Conservation (phyloP, 768 basidiomycete genomes). For the Clathrus columnatus region DNA sequence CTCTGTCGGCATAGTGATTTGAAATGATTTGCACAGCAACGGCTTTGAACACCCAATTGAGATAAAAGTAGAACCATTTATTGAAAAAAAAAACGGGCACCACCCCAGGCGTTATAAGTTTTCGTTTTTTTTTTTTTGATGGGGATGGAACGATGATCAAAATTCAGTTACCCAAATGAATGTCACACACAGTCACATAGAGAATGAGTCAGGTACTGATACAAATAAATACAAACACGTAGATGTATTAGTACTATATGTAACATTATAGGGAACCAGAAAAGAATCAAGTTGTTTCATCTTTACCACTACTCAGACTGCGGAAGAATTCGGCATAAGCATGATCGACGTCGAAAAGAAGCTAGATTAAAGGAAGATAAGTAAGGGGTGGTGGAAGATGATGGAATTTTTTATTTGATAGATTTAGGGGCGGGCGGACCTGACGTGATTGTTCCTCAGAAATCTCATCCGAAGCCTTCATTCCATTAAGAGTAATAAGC, state of each 20-base stretch:
- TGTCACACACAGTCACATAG: too few species aligned
- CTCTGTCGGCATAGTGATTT: neutral
- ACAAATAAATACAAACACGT: too few species aligned
- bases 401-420: neutral
- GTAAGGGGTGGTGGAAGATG: neutral
- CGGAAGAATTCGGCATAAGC: slow-evolving; percentile 92
- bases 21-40: neutral
- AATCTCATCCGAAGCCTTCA: slow-evolving; percentile 96
- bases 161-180: too few species aligned
- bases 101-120: too few species aligned
- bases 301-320: slow-evolving; percentile 46
- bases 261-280: too few species aligned
- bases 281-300: slow-evolving; percentile 2
- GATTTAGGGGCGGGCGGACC: slow-evolving; percentile 33
- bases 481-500: slow-evolving; percentile 92
- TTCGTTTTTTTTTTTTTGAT: too few species aligned
- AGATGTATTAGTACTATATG: too few species aligned
- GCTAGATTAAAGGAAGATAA: slow-evolving; percentile 33
- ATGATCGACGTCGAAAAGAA: slow-evolving; percentile 94
- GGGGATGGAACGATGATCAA: too few species aligned
- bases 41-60: neutral
- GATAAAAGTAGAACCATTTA: neutral
- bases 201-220: too few species aligned
- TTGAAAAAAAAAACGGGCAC: too few species aligned
- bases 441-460: slow-evolving; percentile 92